Evolutionary conservation across 257 asterid genomes (phyloP).

Genomic region (Fraxinus anomala): DNA sequence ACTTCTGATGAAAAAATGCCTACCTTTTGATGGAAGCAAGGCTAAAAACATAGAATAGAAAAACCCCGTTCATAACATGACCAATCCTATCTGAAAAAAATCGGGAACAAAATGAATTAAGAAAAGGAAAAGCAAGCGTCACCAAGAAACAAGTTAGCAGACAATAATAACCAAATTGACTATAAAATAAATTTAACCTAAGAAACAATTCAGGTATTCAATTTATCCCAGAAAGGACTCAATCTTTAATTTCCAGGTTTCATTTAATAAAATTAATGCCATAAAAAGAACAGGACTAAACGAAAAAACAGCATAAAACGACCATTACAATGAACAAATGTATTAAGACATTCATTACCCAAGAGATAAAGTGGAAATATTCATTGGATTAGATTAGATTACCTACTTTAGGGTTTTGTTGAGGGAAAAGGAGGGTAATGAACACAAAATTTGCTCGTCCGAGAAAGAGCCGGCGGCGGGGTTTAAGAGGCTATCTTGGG

Average conservation of each 20-base stretch:
- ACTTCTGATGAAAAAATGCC: constrained; percentile 46
- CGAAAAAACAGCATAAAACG: background rate
- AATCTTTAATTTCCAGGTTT: background rate
- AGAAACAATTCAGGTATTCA: background rate
- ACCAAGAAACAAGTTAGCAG: background rate
- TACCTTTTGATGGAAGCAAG: constrained; percentile 45
- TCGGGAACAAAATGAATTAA: background rate
- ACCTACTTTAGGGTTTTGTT: background rate
- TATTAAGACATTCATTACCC: background rate
- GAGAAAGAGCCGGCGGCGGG: background rate
- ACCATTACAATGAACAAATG: background rate
- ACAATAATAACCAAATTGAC: background rate
- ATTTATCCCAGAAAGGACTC: background rate
- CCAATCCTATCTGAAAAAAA: background rate
- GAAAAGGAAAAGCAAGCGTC: background rate
- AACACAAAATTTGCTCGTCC: background rate
- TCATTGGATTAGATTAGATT: background rate
- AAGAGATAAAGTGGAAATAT: background rate
- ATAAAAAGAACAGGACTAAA: background rate
- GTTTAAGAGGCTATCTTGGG: background rate
- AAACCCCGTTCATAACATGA: constrained; percentile 23
- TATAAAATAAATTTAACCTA: background rate
- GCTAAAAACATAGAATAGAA: constrained; percentile 56
- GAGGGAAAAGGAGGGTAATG: background rate
- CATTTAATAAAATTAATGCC: background rate